Percentiles rank a stretch among this genome's conserved stretches.
Evolutionary conservation across 805 yeast genomes (phyloP).

Genomic region (Lipomyces orientalis): DNA sequence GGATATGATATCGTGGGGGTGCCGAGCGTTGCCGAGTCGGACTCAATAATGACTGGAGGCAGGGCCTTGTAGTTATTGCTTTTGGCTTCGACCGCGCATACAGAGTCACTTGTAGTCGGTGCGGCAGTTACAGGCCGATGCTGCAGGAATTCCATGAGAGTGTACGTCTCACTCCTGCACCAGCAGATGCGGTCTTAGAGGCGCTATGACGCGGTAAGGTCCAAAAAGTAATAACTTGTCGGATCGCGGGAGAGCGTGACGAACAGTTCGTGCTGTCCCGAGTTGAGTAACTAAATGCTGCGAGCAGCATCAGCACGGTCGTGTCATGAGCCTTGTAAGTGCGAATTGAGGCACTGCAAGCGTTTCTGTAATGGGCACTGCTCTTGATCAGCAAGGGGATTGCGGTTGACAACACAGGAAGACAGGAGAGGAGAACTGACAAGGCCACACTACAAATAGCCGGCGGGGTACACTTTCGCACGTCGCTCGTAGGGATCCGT

Average conservation of each 20-base stretch:
- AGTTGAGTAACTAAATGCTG: neutral
- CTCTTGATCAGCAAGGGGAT: neutral
- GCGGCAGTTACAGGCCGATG: neutral
- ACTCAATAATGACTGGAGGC: neutral
- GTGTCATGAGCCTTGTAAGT: neutral
- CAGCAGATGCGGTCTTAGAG: too few species aligned
- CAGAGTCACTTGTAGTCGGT: neutral
- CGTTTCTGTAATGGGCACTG: neutral
- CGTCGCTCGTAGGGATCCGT: neutral
- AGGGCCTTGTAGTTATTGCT: neutral
- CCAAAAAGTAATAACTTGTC: neutral
- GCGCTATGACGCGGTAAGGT: too few species aligned
- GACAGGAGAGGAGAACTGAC: neutral
- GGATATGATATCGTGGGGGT: neutral
- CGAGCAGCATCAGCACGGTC: neutral
- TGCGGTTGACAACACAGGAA: neutral
- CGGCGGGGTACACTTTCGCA: neutral
- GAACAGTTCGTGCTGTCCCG: neutral
- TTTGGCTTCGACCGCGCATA: conserved; percentile 19
- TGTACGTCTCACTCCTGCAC: neutral
- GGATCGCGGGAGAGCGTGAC: neutral
- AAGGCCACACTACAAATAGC: neutral
- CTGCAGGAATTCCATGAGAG: neutral
- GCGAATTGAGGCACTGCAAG: neutral
- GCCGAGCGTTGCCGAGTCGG: neutral